phyloP scores from a whole-genome alignment of 805 yeast species.

The Lipomyces yamanashiensis region DNA sequence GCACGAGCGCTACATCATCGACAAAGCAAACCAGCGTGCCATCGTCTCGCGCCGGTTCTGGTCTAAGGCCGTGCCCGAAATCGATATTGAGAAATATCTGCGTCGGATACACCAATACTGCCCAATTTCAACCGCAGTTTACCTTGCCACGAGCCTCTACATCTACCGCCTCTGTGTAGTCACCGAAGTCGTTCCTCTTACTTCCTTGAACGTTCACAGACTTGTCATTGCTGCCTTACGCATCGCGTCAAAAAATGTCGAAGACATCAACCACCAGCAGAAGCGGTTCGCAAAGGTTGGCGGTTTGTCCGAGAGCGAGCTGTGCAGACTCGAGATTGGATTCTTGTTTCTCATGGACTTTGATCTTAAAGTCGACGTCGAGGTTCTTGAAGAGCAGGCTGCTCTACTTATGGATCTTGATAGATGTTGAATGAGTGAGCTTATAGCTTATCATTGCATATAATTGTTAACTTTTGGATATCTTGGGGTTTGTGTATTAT shows the following conservation, averaged over 20 bases:
- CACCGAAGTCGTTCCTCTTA: constrained; percentile 43
- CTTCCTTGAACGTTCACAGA: constrained; percentile 50
- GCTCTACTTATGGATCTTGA: constrained; percentile 29
- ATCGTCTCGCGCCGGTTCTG: constrained; percentile 43
- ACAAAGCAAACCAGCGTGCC: constrained; percentile 27
- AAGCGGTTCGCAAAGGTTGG: constrained; percentile 54
- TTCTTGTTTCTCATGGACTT: constrained; percentile 56
- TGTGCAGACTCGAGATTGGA: constrained; percentile 56
- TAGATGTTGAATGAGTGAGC: background rate
- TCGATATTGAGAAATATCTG: constrained; percentile 44
- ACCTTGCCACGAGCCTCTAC: constrained; percentile 46
- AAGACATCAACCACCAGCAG: constrained; percentile 54
- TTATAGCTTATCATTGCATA: background rate
- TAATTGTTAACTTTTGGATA: background rate
- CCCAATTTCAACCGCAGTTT: constrained; percentile 47
- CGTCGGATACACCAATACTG: constrained; percentile 49
- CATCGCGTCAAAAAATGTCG: constrained; percentile 54
- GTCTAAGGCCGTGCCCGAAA: constrained; percentile 43
- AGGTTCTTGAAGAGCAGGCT: constrained; percentile 45
- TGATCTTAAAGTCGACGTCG: constrained; percentile 52
- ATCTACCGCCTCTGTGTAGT: constrained; percentile 45
- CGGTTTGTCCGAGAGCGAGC: constrained; percentile 52
- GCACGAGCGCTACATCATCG: constrained; percentile 6
- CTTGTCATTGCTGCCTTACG: constrained; percentile 53
- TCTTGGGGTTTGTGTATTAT: background rate